Conservation (phyloP, 148 eudicot species). For the Chenopodium formosanum region DNA sequence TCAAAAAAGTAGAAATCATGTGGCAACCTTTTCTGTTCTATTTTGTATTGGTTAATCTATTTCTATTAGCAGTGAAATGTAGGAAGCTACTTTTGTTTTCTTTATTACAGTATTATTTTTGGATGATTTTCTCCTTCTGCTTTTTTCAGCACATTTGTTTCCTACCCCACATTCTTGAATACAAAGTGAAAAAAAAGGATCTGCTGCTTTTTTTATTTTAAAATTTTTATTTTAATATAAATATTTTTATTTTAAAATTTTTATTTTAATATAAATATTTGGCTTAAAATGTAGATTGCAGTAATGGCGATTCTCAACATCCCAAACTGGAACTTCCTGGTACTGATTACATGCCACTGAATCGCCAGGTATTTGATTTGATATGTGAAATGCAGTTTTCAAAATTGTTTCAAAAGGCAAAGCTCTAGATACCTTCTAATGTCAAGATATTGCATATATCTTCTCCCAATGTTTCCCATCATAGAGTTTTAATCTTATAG, state of each 20-base stretch:
- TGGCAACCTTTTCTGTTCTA: background rate
- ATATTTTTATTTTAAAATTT: background rate
- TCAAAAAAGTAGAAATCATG: background rate
- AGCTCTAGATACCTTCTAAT: background rate
- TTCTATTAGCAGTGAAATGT: background rate
- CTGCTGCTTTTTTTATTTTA: background rate
- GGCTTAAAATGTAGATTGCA: conserved; percentile 45
- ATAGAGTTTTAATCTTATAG: background rate
- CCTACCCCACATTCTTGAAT: background rate
- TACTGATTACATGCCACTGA: conserved; percentile 50
- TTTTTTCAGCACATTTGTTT: background rate
- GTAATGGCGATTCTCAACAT: conserved; percentile 52
- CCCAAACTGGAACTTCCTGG: conserved; percentile 78
- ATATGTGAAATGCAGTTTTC: background rate
- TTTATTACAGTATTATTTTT: background rate
- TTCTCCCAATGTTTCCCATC: background rate
- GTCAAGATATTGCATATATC: background rate
- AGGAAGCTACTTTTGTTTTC: background rate
- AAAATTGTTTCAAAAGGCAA: background rate
- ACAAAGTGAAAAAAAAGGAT: background rate
- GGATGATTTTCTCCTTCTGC: background rate
- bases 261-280: background rate
- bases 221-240: background rate
- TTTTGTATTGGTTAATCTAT: background rate
- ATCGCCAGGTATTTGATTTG: conserved; percentile 47